Percentiles rank a stretch among this genome's conserved stretches.
Evolutionary conservation across 768 basidiomycete genomes (phyloP).

Genomic region (Trametes maxima): DNA sequence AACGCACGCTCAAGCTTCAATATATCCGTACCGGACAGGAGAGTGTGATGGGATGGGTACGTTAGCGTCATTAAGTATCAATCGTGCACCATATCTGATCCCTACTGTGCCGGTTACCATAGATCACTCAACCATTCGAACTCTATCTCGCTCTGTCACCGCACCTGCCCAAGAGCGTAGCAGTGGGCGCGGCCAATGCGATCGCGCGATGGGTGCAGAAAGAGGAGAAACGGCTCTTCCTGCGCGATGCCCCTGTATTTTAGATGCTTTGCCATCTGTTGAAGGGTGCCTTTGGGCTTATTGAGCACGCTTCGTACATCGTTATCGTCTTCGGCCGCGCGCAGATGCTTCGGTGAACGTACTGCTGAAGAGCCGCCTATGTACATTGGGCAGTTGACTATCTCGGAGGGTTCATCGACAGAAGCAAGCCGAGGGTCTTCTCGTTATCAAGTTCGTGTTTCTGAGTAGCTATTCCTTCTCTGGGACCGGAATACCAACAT

Average conservation of each 20-base stretch:
- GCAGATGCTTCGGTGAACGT: too few relatives aligned
- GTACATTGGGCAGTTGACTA: too few relatives aligned
- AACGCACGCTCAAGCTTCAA: constrained; percentile 79
- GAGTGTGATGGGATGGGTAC: constrained; percentile 92
- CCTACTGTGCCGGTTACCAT: neutral
- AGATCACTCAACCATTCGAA: constrained; percentile 96
- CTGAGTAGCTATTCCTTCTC: too few relatives aligned
- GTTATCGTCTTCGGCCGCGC: too few relatives aligned
- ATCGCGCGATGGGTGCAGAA: constrained; percentile 91
- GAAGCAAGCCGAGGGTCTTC: neutral
- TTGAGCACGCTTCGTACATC: too few relatives aligned
- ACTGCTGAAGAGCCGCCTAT: too few relatives aligned
- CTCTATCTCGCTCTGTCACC: constrained; percentile 85
- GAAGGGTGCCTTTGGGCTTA: too few relatives aligned
- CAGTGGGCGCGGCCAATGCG: constrained; percentile 85
- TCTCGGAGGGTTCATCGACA: too few relatives aligned
- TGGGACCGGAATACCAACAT: too few relatives aligned
- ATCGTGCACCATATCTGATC: neutral
- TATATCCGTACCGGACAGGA: constrained; percentile 86
- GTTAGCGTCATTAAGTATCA: constrained; percentile 28
- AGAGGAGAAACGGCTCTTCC: constrained; percentile 80
- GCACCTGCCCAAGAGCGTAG: constrained; percentile 83
- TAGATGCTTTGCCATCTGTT: constrained; percentile 30
- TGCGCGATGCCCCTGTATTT: constrained; percentile 90
- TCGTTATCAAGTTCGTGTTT: too few relatives aligned